phyloP scores from a whole-genome alignment of 73 alveolate species.

The Paramecium caudatum region DNA sequence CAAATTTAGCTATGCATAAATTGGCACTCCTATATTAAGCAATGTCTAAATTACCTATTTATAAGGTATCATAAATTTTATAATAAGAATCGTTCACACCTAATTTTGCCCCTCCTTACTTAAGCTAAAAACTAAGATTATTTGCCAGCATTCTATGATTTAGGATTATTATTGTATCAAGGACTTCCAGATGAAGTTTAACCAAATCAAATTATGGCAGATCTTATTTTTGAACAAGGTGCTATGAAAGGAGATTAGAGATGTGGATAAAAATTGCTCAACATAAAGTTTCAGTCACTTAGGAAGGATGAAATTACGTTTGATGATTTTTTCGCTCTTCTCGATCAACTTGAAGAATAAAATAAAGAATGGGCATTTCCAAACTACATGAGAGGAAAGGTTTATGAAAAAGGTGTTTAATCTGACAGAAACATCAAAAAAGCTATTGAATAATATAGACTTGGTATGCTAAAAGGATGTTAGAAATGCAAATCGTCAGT shows the following conservation, averaged over 20 bases:
- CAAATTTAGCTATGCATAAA: slow-evolving; percentile 29
- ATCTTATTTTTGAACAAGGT: slow-evolving; percentile 46
- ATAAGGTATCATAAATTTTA: neutral
- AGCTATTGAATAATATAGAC: slow-evolving; percentile 22
- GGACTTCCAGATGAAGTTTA: neutral
- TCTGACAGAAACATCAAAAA: neutral
- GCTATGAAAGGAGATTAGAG: slow-evolving; percentile 13
- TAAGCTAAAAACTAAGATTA: slow-evolving; percentile 56
- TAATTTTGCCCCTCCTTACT: neutral
- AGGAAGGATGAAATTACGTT: neutral
- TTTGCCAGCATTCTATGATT: slow-evolving; percentile 63
- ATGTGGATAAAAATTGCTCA: slow-evolving; percentile 33
- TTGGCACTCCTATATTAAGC: slow-evolving; percentile 41
- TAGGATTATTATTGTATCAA: neutral
- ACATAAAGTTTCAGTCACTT: neutral
- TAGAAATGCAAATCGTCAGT: slow-evolving; percentile 25
- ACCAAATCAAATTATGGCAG: slow-evolving; percentile 22
- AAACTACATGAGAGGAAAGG: slow-evolving; percentile 38
- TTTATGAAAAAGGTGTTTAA: slow-evolving; percentile 35
- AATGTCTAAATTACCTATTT: slow-evolving; percentile 13
- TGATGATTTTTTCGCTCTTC: neutral
- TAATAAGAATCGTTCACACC: neutral
- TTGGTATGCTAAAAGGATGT: slow-evolving; percentile 11
- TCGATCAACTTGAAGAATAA: slow-evolving; percentile 8
- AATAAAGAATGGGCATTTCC: slow-evolving; percentile 3